phyloP scores from a whole-genome alignment of 2,329 filamentous ascomycete species.

The Bisporella sp. region DNA sequence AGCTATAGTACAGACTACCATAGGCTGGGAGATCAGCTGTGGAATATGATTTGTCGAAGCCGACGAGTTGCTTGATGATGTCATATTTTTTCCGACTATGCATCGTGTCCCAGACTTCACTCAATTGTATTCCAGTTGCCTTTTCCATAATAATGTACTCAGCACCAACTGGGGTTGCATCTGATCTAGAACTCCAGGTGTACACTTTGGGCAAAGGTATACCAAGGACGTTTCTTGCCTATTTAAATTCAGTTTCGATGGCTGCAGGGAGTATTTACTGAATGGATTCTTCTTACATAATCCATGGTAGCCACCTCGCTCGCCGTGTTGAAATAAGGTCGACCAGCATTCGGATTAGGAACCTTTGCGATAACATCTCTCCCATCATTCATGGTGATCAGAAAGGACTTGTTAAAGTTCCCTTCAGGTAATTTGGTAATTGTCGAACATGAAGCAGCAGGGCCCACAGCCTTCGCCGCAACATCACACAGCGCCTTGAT shows the following conservation, averaged over 20 bases:
- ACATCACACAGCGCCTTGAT: too few relatives aligned
- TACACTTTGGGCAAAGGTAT: constrained; percentile 36
- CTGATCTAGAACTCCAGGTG: constrained; percentile 32
- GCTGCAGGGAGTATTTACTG: too few relatives aligned
- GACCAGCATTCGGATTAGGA: constrained; percentile 10
- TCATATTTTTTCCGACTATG: constrained; percentile 19
- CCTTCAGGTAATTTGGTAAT: constrained; percentile 21
- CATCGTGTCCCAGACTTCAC: constrained; percentile 18
- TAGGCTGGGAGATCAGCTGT: constrained; percentile 24
- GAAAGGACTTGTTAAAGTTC: constrained; percentile 21
- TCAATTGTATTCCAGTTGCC: constrained; percentile 24
- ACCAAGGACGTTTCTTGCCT: constrained; percentile 17
- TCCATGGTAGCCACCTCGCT: not conserved
- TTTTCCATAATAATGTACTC: constrained; percentile 35
- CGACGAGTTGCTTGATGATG: constrained; percentile 28
- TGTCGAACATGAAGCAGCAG: too few relatives aligned
- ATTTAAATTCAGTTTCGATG: too few relatives aligned
- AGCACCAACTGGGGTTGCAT: constrained; percentile 24
- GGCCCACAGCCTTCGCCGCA: too few relatives aligned
- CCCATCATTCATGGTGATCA: constrained; percentile 21
- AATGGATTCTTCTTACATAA: too few relatives aligned
- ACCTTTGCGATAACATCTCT: constrained; percentile 14
- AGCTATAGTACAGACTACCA: constrained; percentile 8
- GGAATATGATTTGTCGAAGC: constrained; percentile 27
- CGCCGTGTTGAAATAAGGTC: constrained; percentile 3